Base-by-base conservation (phyloP, 345 rosid genomes). In the Melastoma malabathricum region DNA sequence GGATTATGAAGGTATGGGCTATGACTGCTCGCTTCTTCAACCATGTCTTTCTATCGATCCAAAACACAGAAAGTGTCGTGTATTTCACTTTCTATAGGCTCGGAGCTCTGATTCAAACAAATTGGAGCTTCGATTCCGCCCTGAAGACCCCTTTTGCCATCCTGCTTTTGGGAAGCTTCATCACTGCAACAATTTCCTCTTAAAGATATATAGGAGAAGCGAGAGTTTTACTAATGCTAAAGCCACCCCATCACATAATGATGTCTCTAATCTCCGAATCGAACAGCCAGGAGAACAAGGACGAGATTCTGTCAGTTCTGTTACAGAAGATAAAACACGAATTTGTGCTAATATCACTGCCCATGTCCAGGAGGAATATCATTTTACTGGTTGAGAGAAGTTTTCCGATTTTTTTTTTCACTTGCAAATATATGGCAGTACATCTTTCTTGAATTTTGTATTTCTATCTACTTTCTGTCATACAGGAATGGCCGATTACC, bases 101-200 rank as follows among this genome's bases (percentile, higher is more conserved):
- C 83, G 86, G 47, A 72, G 69, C 53, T 79, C 80, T 15, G 47
- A 55, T 20, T 67, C 79, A 14, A 79, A 74, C 61, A 82, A 75
- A 64, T 60, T 86, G 66, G 89, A 82, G 77, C 81, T 90, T 22
- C 69, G 54, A 59, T 90, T 86, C 64, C 96, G 95, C 22, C 98
- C 98, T 2, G 87, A 86, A 55, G 98, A 90, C 58, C 96, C 95
- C 1, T 80, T 72, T 56, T 83, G 89, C 12, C 94, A 75, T 70
- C 96, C 96, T 55, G 70, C 80, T 2, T 74, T 63, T 67, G 98
- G 94, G 38, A 78, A 75, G 64, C 79, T 69, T 62, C 80, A 68
- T 60, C 64, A 60, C 47, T 53, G 53, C 54, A 80, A 59, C 48
- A 71, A 51, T 57, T 77, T 86, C 18, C 67, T 86, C 31, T 57